These are phyloP conservation scores for Cyberlindnera saturnus DNA, from an alignment of 805 yeast genomes.

Conservation along the genomic window DNA sequence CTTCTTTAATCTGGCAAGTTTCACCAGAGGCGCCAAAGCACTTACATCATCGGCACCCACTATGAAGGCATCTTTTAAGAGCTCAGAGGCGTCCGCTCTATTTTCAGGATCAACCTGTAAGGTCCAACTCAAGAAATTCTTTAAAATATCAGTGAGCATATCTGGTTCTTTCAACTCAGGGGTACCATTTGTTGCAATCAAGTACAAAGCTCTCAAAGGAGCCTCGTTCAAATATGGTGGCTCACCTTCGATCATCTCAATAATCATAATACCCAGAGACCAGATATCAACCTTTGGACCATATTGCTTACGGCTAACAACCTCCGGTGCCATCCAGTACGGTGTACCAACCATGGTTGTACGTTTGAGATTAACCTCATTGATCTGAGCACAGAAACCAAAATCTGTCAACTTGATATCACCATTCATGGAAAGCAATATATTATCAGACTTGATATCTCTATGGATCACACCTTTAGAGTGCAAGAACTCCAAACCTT, in stretches of 20 bases:
- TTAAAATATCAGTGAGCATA: slow-evolving; percentile 57
- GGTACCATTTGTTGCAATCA: slow-evolving; percentile 95
- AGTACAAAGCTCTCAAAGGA: slow-evolving; percentile 86
- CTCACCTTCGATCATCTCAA: slow-evolving; percentile 98
- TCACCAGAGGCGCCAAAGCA: slow-evolving; percentile 68
- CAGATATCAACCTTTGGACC: slow-evolving; percentile 97
- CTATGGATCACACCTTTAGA: slow-evolving; percentile 91
- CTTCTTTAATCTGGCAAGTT: slow-evolving; percentile 65
- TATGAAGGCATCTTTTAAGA: slow-evolving; percentile 70
- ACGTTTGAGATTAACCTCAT: slow-evolving; percentile 75
- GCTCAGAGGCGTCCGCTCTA: slow-evolving; percentile 85
- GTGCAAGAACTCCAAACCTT: slow-evolving; percentile 83
- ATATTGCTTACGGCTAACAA: slow-evolving; percentile 88
- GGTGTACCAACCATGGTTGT: slow-evolving; percentile 99
- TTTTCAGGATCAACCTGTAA: slow-evolving; percentile 89
- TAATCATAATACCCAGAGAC: slow-evolving; percentile 97
- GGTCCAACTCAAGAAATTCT: slow-evolving; percentile 73
- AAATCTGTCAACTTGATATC: slow-evolving; percentile 92
- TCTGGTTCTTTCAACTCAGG: slow-evolving; percentile 91
- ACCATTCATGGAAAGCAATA: slow-evolving; percentile 75
- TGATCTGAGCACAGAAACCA: slow-evolving; percentile 93
- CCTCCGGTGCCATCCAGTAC: slow-evolving; percentile 99
- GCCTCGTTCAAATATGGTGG: slow-evolving; percentile 97
- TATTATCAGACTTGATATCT: slow-evolving; percentile 93
- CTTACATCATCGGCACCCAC: slow-evolving; percentile 55